Evolutionary conservation across 208 protist genomes (phyloP).

Genomic region (Wallacemonas sp.): DNA sequence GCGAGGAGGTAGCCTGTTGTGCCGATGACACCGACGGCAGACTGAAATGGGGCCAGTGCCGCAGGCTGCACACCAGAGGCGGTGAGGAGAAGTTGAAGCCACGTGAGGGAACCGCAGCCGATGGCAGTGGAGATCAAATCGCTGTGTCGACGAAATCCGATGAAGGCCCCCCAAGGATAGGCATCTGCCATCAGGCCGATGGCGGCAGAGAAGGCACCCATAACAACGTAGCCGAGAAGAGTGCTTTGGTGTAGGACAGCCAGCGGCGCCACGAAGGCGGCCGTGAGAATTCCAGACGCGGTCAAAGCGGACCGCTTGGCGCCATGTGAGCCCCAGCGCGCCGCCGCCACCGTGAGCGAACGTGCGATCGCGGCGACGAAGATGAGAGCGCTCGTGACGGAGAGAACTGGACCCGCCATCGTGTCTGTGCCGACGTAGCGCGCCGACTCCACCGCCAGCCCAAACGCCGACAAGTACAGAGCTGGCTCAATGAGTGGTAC

Average conservation of each 20-base stretch:
- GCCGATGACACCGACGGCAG: conserved; percentile 15
- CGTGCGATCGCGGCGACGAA: background rate
- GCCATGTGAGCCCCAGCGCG: background rate
- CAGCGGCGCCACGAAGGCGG: conserved; percentile 5
- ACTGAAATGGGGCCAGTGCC: conserved; percentile 11
- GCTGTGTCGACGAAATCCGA: conserved; percentile 1
- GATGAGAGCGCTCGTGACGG: conserved; percentile 1
- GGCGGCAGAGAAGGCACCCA: background rate
- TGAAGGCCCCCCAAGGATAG: background rate
- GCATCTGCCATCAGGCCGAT: background rate
- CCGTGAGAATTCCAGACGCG: background rate
- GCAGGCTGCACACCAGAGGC: background rate
- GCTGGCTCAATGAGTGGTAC: background rate
- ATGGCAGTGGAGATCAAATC: conserved; percentile 6
- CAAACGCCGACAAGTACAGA: background rate
- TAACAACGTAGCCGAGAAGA: conserved; percentile 11
- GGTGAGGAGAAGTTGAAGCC: background rate
- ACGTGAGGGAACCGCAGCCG: conserved; percentile 13
- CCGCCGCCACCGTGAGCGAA: background rate
- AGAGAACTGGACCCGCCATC: conserved; percentile 1
- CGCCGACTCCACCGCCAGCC: conserved; percentile 1
- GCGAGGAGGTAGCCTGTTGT: conserved; percentile 16
- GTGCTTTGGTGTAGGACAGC: conserved; percentile 23
- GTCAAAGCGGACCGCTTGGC: background rate
- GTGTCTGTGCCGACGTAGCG: conserved; percentile 15